Base-by-base conservation (phyloP, 495 filamentous ascomycete species). In the Neurospora sp. region DNA sequence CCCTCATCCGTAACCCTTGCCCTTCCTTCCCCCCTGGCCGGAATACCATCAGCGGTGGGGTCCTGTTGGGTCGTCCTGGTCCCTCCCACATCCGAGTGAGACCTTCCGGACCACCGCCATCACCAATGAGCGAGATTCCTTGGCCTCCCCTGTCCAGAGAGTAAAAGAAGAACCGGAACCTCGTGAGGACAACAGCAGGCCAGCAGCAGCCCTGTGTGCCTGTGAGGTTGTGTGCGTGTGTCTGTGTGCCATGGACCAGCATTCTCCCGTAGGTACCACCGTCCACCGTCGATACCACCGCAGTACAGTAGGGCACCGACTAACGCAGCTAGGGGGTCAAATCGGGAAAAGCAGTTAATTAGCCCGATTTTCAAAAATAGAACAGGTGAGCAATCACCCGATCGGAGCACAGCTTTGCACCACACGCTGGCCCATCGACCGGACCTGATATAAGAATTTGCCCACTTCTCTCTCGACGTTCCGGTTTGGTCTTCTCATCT, bases 401-500 rank as follows among this genome's bases (percentile, higher is more conserved):
- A 71, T 69, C n/a, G 40, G 19, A 37, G 31, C 71, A 38, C 71
- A 39, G 39, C 72, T 71, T 40, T 71, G 59, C 34, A 36, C 48
- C 48, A 59, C 48, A 71, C 48, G 71, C 69, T 72, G 73, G 34
- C 54, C 59, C 72, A 71, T 70, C 39, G 45, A 71, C 59, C 72
- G 71, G 79, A 79, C 81, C 79, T 76, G 78, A 84, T 86, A 86
- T 86, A 86, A 86, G 83, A 81, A 83, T 83, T 84, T 80, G 81
- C 83, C 82, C 79, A 81, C 79, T 80, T 80, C 79, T 72, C 75
- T 71, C 75, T 69, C 70, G 70, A 43, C 43, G 71, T 73, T 70
- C 71, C 72, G 39, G 43, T 77, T 79, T 72, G 69, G 73, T 79
- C 71, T 74, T 78, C 74, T 77, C 78, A 80, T 76, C 71, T 79